Evolutionary conservation across 2,329 filamentous ascomycete species (phyloP), one percentile per base, ranked within the genome.

Genomic region (Scedosporium aurantiacum): DNA sequence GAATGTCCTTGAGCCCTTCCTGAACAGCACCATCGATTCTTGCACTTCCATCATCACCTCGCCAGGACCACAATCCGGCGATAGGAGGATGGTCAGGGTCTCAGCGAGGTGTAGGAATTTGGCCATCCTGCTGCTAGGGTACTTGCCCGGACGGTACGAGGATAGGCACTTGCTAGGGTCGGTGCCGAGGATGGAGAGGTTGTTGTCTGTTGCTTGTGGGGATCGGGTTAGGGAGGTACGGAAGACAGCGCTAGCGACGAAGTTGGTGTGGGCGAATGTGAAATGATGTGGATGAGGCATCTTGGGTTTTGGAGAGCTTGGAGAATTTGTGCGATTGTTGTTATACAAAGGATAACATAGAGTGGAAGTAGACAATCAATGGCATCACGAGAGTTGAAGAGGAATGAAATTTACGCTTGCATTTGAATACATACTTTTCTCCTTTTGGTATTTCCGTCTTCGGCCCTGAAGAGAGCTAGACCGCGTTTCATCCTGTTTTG

Each of bases 221-320:
- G 81, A 84, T 64, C 69, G 72, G 5, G 78, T 82, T 7, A 73
- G 82, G 54, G 80, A 81, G 63, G 74, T 84, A 54, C 74, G 82
- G 56, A 77, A 73, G 61, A 73, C 73, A 56, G 82, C 82, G 18
- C 73, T 81, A 60, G 65, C 70, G 62, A 80, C 81, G 3, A 75
- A 80, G 60, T 73, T 72, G 58, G 76, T 75, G 5, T 85, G 82
- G 82, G 71, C 70, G 2, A 71, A 68, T 62, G 63, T 77, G n/a
- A 54, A 45, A 18, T 60, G 41, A 58, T 14, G 18, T 54, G 58
- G 66, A 64, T 7, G 50, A 28, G 18, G 18, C 1, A 16, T 21
- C 8, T 47, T 18, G 43, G 43, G 43, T 21, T 18, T 47, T 47
- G n/a, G 18, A 47, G 40, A 43, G 40, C 8, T 43, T 27, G 25